Base-by-base conservation (phyloP, 768 basidiomycete genomes). In the Terana coerulea region DNA sequence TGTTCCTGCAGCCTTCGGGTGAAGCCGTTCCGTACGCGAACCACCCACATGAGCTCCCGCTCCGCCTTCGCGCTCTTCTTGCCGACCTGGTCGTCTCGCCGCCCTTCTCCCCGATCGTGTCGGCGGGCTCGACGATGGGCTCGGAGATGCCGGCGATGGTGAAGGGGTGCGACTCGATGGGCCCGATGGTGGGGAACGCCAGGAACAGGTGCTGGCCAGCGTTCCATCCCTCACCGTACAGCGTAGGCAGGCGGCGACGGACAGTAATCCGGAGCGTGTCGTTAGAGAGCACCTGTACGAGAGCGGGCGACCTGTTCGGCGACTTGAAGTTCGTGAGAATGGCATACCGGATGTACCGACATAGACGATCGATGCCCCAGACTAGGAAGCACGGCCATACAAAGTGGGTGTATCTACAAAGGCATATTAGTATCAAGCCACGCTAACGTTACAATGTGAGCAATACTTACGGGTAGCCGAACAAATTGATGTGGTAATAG, bases 11-110 rank as follows among this genome's bases (percentile, higher is more conserved):
- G 62, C 25, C 57, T 58, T 55, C 62, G 61, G 10, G 80, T 81
- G 63, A 81, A 76, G 0, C 81, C 80, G 52, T 71, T 69, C 54
- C 75, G 64, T 21, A 72, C 75, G 35, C 77, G 69, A 53, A 81
- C 70, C 53, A 81, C 67, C 57, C 81, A 80, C n/a, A 73, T 68
- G 17, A 79, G 66, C 43, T 78, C 69, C 45, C 65, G 71, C 48
- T 57, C 60, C 25, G 41, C 39, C 0, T 28, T 3, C 3, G 15
- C 62, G n/a, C n/a, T n/a, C n/a, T n/a, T n/a, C 63, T 34, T 58
- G 48, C 33, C 59, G 44, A 25, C 61, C 10, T 60, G n/a, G n/a
- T n/a, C n/a, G n/a, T n/a, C n/a, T n/a, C n/a, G n/a, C n/a, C n/a
- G n/a, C n/a, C n/a, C n/a, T n/a, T n/a, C n/a, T n/a, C n/a, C n/a